Conservation (phyloP, 1,139 yeast species). For the Chernovozyma sophiae-reginae region DNA sequence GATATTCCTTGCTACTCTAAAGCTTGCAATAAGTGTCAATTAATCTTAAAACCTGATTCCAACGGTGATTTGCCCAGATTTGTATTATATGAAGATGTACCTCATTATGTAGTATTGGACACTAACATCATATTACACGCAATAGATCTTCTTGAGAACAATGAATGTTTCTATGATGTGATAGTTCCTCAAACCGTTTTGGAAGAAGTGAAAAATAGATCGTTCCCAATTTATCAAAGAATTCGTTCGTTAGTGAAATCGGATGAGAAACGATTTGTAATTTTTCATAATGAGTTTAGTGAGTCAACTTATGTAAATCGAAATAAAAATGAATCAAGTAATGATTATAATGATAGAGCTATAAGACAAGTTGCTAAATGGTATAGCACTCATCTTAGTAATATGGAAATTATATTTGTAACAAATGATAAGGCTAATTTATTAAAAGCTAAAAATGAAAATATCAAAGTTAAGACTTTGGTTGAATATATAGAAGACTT, state of each 20-base stretch:
- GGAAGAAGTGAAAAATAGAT: constrained; percentile 86
- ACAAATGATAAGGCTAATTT: constrained; percentile 76
- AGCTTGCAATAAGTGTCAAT: constrained; percentile 61
- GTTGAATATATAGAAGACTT: constrained; percentile 65
- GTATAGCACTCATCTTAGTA: constrained; percentile 63
- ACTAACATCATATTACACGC: constrained; percentile 87
- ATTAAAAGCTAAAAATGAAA: constrained; percentile 51
- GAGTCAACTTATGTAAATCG: constrained; percentile 67
- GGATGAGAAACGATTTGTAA: constrained; percentile 80
- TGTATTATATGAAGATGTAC: constrained; percentile 40
- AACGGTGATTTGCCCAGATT: constrained; percentile 50
- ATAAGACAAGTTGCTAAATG: constrained; percentile 73
- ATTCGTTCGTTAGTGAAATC: constrained; percentile 71
- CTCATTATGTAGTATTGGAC: constrained; percentile 79
- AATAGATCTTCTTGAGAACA: constrained; percentile 81
- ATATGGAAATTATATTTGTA: constrained; percentile 51
- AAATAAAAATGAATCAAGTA: constrained; percentile 64
- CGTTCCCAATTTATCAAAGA: constrained; percentile 85
- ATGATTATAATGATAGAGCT: constrained; percentile 91
- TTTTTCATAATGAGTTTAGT: constrained; percentile 89
- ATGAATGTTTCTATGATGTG: constrained; percentile 78
- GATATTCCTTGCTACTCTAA: constrained; percentile 90
- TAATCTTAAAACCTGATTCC: constrained; percentile 52
- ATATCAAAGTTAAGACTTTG: constrained; percentile 54
- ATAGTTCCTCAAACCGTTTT: constrained; percentile 90